Conservation (phyloP, 2,329 filamentous ascomycete genomes). For the Rhynchosporium graminicola region DNA sequence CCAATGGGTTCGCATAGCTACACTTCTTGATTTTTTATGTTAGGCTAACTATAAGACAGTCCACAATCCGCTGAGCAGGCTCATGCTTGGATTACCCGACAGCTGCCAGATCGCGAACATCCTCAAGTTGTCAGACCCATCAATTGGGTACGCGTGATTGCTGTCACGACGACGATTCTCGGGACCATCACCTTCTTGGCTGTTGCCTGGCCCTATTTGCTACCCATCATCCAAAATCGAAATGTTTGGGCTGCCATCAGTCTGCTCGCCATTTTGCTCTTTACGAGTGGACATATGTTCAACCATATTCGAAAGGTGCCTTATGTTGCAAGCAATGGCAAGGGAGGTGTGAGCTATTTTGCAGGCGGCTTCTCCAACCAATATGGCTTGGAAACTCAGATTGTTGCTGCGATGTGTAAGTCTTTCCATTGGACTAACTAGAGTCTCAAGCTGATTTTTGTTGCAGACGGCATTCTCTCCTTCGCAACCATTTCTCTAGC, state of each 20-base stretch:
- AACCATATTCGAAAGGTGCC: conserved; percentile 97
- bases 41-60: conserved; percentile 47
- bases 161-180: conserved; percentile 66
- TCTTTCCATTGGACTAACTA: conserved; percentile 32
- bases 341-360: conserved; percentile 87
- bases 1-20: conserved; percentile 61
- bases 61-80: conserved; percentile 75
- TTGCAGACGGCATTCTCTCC: conserved; percentile 72
- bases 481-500: conserved; percentile 91
- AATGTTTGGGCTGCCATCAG: conserved; percentile 93
- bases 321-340: conserved; percentile 83
- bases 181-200: conserved; percentile 68
- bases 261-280: conserved; percentile 85
- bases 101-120: conserved; percentile 76
- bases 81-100: conserved; percentile 75
- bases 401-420: conserved; percentile 91
- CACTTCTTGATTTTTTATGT: background rate
- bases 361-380: conserved; percentile 91
- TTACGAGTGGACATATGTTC: conserved; percentile 98
- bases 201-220: conserved; percentile 74
- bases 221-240: conserved; percentile 83
- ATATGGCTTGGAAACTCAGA: conserved; percentile 92
- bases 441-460: conserved; percentile 17
- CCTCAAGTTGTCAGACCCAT: conserved; percentile 80
- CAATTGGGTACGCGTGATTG: conserved; percentile 78